Conservation (phyloP, 2,329 filamentous ascomycete genomes). For the Endoconidiophora laricicola region DNA sequence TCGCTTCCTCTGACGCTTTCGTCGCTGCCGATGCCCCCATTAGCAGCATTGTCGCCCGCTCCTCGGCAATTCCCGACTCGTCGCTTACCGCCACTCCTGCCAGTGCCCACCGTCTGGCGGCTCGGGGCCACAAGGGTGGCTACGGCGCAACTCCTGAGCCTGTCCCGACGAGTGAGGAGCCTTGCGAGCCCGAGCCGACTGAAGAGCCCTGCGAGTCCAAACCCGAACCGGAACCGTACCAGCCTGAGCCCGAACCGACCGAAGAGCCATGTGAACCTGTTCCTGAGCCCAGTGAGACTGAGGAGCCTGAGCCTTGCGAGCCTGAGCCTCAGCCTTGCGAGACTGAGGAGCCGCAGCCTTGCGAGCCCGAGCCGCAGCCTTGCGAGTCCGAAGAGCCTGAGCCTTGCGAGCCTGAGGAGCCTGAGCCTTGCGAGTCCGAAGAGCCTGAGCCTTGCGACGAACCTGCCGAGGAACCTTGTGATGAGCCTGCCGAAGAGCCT, state of each 20-base stretch:
- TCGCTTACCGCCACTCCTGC: constrained; percentile 11
- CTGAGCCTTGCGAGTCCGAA: constrained; percentile 4
- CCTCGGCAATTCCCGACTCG: constrained; percentile 9
- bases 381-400: constrained; percentile 4
- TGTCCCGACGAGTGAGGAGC: constrained; percentile 13
- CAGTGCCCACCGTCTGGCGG: constrained; percentile 13
- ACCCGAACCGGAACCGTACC: constrained; percentile 8
- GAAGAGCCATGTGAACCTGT: neutral
- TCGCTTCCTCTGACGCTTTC: constrained; percentile 1
- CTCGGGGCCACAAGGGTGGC: constrained; percentile 13
- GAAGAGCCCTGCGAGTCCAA: constrained; percentile 9
- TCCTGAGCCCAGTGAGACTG: constrained; percentile 1
- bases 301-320: constrained; percentile 8
- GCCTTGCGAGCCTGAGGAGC: constrained; percentile 1
- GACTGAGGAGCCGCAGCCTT: constrained; percentile 1
- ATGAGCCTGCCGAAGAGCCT: constrained; percentile 5
- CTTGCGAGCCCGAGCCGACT: constrained; percentile 9
- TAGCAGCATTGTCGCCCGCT: constrained; percentile 2
- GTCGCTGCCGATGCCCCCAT: neutral
- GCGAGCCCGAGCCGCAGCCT: neutral
- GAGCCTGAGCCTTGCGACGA: constrained; percentile 2
- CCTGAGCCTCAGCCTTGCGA: constrained; percentile 9
- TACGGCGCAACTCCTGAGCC: constrained; percentile 13
- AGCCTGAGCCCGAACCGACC: constrained; percentile 3
- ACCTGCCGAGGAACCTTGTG: constrained; percentile 1